Percentiles rank a stretch among this genome's conserved stretches.
phyloP scores from a whole-genome alignment of 208 protist genomes.

The Leishmania major region DNA sequence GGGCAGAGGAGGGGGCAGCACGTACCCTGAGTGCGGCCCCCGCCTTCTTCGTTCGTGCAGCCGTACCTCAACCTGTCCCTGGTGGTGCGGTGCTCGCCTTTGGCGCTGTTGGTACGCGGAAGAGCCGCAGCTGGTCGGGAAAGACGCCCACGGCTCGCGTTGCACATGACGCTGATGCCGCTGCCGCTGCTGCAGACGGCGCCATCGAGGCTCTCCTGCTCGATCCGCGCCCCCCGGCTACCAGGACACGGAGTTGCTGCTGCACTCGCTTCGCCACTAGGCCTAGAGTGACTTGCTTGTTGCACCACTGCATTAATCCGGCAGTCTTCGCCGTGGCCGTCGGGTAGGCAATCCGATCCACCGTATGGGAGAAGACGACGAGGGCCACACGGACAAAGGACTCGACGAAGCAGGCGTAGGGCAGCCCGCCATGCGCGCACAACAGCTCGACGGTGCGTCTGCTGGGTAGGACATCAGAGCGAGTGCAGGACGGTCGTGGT shows the following conservation, averaged over 20 bases:
- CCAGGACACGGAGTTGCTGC: slow-evolving; percentile 1
- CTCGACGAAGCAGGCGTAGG: slow-evolving; percentile 70
- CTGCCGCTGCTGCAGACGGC: not conserved
- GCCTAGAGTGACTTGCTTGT: slow-evolving; percentile 56
- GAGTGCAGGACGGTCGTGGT: not conserved
- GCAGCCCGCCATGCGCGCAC: slow-evolving; percentile 35
- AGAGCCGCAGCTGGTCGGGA: slow-evolving; percentile 22
- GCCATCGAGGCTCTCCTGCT: not conserved
- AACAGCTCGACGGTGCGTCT: slow-evolving; percentile 12
- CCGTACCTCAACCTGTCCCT: not conserved
- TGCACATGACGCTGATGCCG: slow-evolving; percentile 4
- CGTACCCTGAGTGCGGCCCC: not conserved
- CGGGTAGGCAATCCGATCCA: slow-evolving; percentile 52
- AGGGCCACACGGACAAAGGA: slow-evolving; percentile 75
- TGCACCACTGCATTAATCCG: slow-evolving; percentile 78
- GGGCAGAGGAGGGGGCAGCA: not conserved
- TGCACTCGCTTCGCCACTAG: slow-evolving; percentile 36
- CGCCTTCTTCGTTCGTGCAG: not conserved
- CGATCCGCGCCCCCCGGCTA: not conserved
- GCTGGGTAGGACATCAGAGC: too few species aligned
- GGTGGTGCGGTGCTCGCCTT: not conserved
- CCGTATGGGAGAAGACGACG: slow-evolving; percentile 63
- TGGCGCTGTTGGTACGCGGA: slow-evolving; percentile 8
- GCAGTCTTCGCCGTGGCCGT: slow-evolving; percentile 52
- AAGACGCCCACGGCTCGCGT: slow-evolving; percentile 6